phyloP scores from a whole-genome alignment of 164 flowering plant genomes.

The Annona cherimola region DNA sequence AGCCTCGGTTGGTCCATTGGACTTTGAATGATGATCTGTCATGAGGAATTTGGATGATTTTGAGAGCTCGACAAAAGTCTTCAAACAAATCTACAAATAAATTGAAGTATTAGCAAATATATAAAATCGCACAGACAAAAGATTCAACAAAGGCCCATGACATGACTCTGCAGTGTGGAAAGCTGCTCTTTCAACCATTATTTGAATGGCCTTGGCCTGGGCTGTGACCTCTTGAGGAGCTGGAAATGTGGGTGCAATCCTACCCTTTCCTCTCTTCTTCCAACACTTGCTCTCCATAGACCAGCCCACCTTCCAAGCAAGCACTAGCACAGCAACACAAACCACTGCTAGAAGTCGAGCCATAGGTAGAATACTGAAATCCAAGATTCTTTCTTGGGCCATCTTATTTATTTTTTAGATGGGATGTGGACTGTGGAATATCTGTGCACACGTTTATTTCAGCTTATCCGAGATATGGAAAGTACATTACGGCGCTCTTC shows the following conservation, averaged over 20 bases:
- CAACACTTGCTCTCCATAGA: background rate
- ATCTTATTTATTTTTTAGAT: too few species aligned
- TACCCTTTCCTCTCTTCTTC: background rate
- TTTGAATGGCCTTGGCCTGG: background rate
- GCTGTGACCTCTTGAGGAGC: background rate
- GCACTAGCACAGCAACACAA: background rate
- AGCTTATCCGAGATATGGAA: background rate
- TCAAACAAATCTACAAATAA: too few species aligned
- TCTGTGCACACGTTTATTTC: background rate
- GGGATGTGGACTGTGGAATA: background rate
- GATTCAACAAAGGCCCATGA: too few species aligned
- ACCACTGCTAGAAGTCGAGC: background rate
- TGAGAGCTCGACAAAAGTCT: too few species aligned
- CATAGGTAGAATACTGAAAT: background rate
- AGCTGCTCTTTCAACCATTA: background rate
- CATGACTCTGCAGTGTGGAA: too few species aligned
- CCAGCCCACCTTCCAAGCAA: background rate
- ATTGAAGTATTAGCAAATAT: too few species aligned
- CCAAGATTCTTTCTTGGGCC: background rate
- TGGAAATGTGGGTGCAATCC: background rate
- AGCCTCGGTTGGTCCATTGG: too few species aligned
- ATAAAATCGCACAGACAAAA: too few species aligned
- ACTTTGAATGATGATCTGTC: too few species aligned
- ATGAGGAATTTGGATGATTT: too few species aligned
- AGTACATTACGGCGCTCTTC: background rate